Base-by-base conservation (phyloP, 139 green algal genomes). In the Volvox africanus region DNA sequence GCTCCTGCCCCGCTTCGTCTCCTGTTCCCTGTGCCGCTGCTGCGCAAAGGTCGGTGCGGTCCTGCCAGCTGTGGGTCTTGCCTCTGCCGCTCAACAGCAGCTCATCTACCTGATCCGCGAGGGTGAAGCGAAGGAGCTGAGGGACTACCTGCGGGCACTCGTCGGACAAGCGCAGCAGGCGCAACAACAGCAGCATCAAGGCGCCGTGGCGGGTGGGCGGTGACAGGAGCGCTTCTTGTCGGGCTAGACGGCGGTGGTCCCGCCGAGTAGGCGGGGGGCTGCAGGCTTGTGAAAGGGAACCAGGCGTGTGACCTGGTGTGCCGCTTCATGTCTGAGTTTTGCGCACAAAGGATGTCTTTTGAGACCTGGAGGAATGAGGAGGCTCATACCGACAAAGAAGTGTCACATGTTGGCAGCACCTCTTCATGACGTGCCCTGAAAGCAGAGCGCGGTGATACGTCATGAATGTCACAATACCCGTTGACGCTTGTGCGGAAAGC, bases 121-220 rank as follows among this genome's bases (percentile, higher is more conserved):
- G 81, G 80, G 78, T 24, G 93, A 96, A 36, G 80, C 78, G 0
- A 96, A 95, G 81, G 89, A 95, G 73, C 80, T 98, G 36, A 95
- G 95, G 30, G 94, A 96, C 65, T 95, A 91, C 69, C 69, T 98
- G 35, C 90, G 94, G 18, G 80, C 96, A 71, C 87, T 92, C 83
- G 76, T 96, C 91, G 77, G 84, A 77, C 88, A 95, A 76, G 82
- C 88, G 61, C 65, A 92, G 88, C 79, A 80, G 65, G 22, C 22
- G 35, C 26, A 30, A 37, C 83, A 88, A 61, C 81, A 77, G 61
- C 81, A 82, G 21, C 30, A 62, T n/a, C 81, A 77, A 33, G 21
- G 12, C n/a, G 28, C 14, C 18, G 81, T 12, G 61, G 50, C 50
- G 14, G 33, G 20, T 9, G 55, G 82, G 82, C 55, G 62, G 61